Conservation (phyloP, 2,329 filamentous ascomycete genomes). For the Colletotrichum sidae region DNA sequence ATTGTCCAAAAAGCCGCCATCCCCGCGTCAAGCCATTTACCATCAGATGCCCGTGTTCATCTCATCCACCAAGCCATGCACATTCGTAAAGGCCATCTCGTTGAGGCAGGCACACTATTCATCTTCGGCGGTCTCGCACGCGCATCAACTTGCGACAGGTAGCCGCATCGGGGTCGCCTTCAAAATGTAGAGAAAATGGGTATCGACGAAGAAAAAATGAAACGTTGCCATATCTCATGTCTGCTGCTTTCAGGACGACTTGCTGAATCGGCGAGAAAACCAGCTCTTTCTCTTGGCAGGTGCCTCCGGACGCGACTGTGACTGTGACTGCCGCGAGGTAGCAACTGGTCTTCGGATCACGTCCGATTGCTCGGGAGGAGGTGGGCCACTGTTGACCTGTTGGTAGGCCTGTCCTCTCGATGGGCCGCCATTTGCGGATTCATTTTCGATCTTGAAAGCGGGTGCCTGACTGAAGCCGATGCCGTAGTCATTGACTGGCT, state of each 20-base stretch:
- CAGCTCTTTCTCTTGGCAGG: slow-evolving; percentile 88
- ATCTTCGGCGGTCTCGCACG: background rate
- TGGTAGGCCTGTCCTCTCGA: slow-evolving; percentile 14
- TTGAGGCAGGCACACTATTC: background rate
- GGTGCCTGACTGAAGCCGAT: slow-evolving; percentile 64
- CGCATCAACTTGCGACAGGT: slow-evolving; percentile 3
- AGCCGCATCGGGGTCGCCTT: slow-evolving; percentile 9
- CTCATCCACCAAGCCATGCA: background rate
- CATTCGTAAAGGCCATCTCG: background rate
- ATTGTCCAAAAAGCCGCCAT: slow-evolving; percentile 20
- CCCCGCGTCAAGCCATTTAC: slow-evolving; percentile 3
- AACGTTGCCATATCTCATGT: slow-evolving; percentile 16
- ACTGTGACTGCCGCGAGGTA: slow-evolving; percentile 32
- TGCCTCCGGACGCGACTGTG: slow-evolving; percentile 46
- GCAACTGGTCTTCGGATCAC: slow-evolving; percentile 41
- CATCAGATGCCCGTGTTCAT: background rate
- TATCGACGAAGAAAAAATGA: slow-evolving; percentile 38
- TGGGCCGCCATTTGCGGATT: slow-evolving; percentile 9
- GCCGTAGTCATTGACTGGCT: slow-evolving; percentile 73
- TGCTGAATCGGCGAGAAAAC: slow-evolving; percentile 87
- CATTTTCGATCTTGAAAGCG: slow-evolving; percentile 44
- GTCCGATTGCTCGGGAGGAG: slow-evolving; percentile 19
- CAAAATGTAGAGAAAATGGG: slow-evolving; percentile 31
- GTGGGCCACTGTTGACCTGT: slow-evolving; percentile 19
- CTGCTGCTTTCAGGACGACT: slow-evolving; percentile 46